Evolutionary conservation across 805 yeast genomes (phyloP).

Genomic region (Pichia ethanolica): DNA sequence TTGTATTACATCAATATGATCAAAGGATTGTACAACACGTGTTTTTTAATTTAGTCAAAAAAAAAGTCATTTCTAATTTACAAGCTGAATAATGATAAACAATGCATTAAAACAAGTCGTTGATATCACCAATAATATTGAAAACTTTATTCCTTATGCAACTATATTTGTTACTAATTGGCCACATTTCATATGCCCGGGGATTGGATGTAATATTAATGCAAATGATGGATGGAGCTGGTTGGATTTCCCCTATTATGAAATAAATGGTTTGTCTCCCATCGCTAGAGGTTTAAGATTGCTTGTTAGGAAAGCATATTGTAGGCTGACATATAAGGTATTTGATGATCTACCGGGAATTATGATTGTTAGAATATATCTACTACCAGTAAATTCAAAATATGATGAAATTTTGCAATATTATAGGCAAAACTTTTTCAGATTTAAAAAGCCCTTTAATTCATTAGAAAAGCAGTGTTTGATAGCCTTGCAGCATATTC

Average conservation of each 20-base stretch:
- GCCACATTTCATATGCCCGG: constrained; percentile 35
- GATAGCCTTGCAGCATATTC: constrained; percentile 29
- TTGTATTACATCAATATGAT: too few species aligned
- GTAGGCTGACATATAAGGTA: constrained; percentile 38
- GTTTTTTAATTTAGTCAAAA: too few species aligned
- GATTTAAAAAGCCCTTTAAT: constrained; percentile 27
- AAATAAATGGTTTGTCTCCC: constrained; percentile 3
- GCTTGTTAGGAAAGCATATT: constrained; percentile 33
- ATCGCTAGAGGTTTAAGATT: constrained; percentile 33
- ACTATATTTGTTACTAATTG: constrained; percentile 35
- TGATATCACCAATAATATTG: constrained; percentile 32
- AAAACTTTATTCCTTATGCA: constrained; percentile 40
- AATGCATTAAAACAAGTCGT: not conserved
- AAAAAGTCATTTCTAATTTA: too few species aligned
- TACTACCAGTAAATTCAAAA: constrained; percentile 37
- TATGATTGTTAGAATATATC: constrained; percentile 37
- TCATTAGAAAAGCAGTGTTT: constrained; percentile 31
- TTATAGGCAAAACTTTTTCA: constrained; percentile 27
- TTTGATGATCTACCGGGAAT: constrained; percentile 15
- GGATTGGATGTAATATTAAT: constrained; percentile 19
- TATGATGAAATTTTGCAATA: constrained; percentile 28
- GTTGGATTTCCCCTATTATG: constrained; percentile 41
- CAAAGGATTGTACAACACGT: too few species aligned
- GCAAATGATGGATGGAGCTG: constrained; percentile 42
- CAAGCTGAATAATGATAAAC: too few species aligned